Conservation (phyloP, 805 yeast species). For the Candida loeiensis region DNA sequence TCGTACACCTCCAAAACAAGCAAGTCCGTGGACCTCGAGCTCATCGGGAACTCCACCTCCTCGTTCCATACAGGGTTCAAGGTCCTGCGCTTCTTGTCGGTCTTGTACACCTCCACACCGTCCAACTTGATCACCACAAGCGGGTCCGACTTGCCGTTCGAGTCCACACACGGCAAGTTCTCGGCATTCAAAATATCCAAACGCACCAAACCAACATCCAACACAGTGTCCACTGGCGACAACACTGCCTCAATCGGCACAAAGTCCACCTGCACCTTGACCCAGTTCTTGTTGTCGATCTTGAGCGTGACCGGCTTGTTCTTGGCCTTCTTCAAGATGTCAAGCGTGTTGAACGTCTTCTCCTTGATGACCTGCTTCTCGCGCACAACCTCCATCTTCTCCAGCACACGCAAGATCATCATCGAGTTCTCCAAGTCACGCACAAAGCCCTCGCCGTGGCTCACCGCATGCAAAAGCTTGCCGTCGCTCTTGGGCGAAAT, state of each 20-base stretch:
- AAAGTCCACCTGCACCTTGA: constrained; percentile 54
- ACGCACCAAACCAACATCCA: constrained; percentile 63
- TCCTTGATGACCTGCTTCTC: constrained; percentile 52
- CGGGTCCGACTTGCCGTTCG: constrained; percentile 79
- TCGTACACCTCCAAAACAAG: constrained; percentile 55
- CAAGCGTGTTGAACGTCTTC: constrained; percentile 46
- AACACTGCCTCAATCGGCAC: constrained; percentile 55
- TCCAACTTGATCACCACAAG: constrained; percentile 51
- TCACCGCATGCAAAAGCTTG: constrained; percentile 39
- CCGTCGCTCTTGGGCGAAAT: constrained; percentile 48
- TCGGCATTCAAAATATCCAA: constrained; percentile 57
- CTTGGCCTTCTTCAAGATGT: constrained; percentile 50
- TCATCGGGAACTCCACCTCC: constrained; percentile 51
- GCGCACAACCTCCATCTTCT: constrained; percentile 44
- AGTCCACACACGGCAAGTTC: constrained; percentile 55
- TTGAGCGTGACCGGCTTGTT: constrained; percentile 44
- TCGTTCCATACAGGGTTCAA: constrained; percentile 80
- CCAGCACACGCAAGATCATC: constrained; percentile 54
- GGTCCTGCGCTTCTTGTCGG: constrained; percentile 61
- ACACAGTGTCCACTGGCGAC: constrained; percentile 56
- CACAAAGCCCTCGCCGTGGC: constrained; percentile 58
- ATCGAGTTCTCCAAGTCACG: constrained; percentile 67
- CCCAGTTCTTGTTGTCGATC: constrained; percentile 35
- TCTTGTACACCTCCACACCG: constrained; percentile 51
- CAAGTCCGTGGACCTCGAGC: constrained; percentile 56